Base-by-base conservation (phyloP, 1,139 yeast genomes). In the Candida pseudocylindracea region DNA sequence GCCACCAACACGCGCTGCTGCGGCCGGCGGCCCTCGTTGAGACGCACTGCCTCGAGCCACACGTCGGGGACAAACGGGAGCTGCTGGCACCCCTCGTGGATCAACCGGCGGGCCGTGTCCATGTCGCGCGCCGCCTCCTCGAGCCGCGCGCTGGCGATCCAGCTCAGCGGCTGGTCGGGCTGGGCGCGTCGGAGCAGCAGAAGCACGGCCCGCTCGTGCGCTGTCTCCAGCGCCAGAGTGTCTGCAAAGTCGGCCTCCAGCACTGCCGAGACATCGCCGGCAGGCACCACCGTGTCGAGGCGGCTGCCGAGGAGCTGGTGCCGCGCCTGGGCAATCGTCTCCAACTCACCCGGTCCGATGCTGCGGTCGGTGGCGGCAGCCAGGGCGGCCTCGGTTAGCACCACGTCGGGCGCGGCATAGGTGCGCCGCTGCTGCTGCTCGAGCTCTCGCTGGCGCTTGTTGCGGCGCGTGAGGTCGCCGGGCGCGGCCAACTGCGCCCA, bases 401-500 rank as follows among this genome's bases (percentile, higher is more conserved):
- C 53, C 3, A 69, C 49, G 46, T 88, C 96, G 0, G 95, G 93
- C 4, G 78, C 80, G 10, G 93, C 81, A 47, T 81, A 85, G 30
- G 66, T 67, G 36, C 94, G 53, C 41, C 72, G 72, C 36, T 68
- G 69, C 44, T 59, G 66, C 43, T 73, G 76, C 33, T 67, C 66
- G 35, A 72, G 60, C 31, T 71, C 50, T 33, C 94, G 55, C 33
- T 64, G 55, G 35, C 96, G 55, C 43, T 83, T 81, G 48, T 83
- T 81, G 37, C 70, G 57, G 42, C 74, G 63, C 0, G 98, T 88
- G 42, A 79, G 56, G 51, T 88, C 98, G 2, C 83, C 80, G 1
- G 83, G 91, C 39, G 81, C 94, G 0, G 98, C 96, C 6, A 88
- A 47, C 38, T 57, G 60, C 3, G 67, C 63, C 98, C 98, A 88